Evolutionary conservation across 805 yeast genomes (phyloP).

Genomic region (Saccharomycopsis sp.): DNA sequence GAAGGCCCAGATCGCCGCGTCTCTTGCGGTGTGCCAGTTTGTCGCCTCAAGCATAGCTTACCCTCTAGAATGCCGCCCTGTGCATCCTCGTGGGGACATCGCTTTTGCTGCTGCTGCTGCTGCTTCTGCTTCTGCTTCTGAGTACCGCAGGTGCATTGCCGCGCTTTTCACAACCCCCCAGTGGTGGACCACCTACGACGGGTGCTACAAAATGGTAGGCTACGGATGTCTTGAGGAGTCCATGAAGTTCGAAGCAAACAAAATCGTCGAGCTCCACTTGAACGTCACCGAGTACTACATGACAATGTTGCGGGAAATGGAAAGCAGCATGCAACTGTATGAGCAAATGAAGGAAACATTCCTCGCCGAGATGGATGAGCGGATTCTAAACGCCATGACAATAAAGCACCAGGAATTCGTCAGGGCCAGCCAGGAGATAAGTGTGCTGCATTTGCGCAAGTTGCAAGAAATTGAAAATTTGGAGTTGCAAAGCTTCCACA

Average conservation of each 20-base stretch:
- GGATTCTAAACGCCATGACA: no score
- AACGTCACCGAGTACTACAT: slow-evolving; percentile 9
- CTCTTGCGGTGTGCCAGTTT: slow-evolving; percentile 10
- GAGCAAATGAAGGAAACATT: not conserved
- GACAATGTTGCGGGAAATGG: not conserved
- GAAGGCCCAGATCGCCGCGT: slow-evolving; percentile 1
- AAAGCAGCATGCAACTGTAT: not conserved
- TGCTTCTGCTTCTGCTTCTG: no score
- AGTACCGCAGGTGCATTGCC: slow-evolving; percentile 2
- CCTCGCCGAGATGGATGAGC: no score
- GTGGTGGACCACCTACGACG: slow-evolving; percentile 20
- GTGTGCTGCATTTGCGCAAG: no score
- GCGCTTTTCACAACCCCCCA: slow-evolving; percentile 17
- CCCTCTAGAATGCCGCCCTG: not conserved
- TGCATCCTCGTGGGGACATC: not conserved
- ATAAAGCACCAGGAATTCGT: no score
- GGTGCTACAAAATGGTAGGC: slow-evolving; percentile 13
- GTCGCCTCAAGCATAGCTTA: not conserved
- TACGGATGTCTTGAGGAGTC: slow-evolving; percentile 17
- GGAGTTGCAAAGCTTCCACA: no score
- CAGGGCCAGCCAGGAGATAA: no score
- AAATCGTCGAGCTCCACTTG: slow-evolving; percentile 12
- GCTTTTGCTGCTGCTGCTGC: no score
- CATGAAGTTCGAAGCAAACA: slow-evolving; percentile 6
- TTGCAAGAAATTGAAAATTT: no score